phyloP scores from a whole-genome alignment of 192 early-diverging fungal species.

The Linnemannia zychae region DNA sequence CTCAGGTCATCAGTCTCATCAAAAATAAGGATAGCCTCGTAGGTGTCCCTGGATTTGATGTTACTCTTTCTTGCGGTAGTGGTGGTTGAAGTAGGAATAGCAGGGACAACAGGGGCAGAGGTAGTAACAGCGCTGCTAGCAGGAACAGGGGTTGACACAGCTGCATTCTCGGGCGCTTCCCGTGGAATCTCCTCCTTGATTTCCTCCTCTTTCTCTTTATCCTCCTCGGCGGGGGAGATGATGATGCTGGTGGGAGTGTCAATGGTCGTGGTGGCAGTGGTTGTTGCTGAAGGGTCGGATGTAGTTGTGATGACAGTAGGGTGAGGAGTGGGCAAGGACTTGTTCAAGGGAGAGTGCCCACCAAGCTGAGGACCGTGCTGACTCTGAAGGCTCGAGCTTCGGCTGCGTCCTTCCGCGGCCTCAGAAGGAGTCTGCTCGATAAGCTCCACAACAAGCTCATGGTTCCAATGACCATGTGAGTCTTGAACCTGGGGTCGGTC shows the following conservation, averaged over 20 bases:
- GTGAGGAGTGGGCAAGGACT: slow-evolving; percentile 1
- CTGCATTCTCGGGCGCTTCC: not conserved
- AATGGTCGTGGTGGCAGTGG: not conserved
- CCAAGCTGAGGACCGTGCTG: not conserved
- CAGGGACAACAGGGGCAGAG: not conserved
- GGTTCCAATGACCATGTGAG: slow-evolving; percentile 67
- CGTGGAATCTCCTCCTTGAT: not conserved
- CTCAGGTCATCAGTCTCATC: slow-evolving; percentile 46
- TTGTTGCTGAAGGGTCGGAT: not conserved
- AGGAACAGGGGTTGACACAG: not conserved
- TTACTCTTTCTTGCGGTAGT: not conserved
- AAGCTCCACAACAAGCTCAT: slow-evolving; percentile 63
- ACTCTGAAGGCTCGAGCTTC: slow-evolving; percentile 45
- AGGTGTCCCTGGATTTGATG: slow-evolving; percentile 14
- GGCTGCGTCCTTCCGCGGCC: slow-evolving; percentile 20
- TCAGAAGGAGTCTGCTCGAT: slow-evolving; percentile 28
- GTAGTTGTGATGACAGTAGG: not conserved
- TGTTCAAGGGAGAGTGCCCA: not conserved
- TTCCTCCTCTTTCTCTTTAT: too few relatives aligned
- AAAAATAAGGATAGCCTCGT: slow-evolving; percentile 41
- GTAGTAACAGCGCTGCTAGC: not conserved
- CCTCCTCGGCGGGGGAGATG: not conserved
- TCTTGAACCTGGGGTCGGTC: slow-evolving; percentile 57
- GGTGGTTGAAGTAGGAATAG: not conserved
- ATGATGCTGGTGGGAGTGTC: not conserved